Conservation (phyloP, 2,329 filamentous ascomycete genomes). For the Neoarthrinium moseri region DNA sequence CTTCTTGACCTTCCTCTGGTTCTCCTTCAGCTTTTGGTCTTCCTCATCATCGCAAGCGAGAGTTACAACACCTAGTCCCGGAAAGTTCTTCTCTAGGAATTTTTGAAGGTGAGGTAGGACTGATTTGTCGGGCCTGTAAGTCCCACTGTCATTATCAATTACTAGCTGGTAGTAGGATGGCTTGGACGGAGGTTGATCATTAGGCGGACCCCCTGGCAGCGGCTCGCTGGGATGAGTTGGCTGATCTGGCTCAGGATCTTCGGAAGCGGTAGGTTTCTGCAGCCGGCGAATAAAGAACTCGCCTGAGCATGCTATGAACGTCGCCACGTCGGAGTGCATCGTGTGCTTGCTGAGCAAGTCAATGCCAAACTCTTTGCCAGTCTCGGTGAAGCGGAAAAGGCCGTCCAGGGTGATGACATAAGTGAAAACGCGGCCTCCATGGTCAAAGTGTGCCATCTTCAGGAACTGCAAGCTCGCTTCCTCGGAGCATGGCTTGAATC, state of each 20-base stretch:
- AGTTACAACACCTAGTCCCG: constrained; percentile 70
- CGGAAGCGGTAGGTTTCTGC: constrained; percentile 42
- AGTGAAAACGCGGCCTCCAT: constrained; percentile 84
- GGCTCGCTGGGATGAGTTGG: constrained; percentile 52
- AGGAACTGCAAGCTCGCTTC: constrained; percentile 79
- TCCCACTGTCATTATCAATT: constrained; percentile 95
- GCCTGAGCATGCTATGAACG: constrained; percentile 88
- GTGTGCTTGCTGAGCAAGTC: constrained; percentile 93
- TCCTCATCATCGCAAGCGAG: constrained; percentile 78
- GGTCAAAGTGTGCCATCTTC: constrained; percentile 80
- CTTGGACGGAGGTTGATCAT: constrained; percentile 39
- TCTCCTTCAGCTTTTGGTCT: constrained; percentile 72
- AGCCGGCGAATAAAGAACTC: constrained; percentile 87
- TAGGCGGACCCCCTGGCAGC: constrained; percentile 44
- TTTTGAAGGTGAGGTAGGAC: constrained; percentile 68
- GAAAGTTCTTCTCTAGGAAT: constrained; percentile 73
- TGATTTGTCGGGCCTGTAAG: constrained; percentile 82
- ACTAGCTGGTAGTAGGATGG: constrained; percentile 74
- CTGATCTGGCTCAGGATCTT: constrained; percentile 40
- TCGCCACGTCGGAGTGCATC: constrained; percentile 91
- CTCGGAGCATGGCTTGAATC: constrained; percentile 63
- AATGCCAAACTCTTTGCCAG: constrained; percentile 91
- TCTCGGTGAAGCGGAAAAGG: constrained; percentile 88
- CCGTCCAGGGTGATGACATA: constrained; percentile 89
- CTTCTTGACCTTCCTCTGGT: constrained; percentile 75